Conservation (phyloP, 108 stramenopile species). For the Schizochytrium sp. region DNA sequence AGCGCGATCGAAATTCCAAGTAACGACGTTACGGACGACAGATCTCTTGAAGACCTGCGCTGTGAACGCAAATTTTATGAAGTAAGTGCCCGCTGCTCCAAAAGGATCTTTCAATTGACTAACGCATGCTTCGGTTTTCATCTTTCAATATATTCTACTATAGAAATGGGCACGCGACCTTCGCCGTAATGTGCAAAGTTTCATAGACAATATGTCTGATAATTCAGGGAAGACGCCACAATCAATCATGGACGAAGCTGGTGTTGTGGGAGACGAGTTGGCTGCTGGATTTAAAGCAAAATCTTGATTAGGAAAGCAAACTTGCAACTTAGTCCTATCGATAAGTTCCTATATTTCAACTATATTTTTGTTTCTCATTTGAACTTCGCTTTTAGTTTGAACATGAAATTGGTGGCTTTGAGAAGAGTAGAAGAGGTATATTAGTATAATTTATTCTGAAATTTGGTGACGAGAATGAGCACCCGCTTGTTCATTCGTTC, state of each 20-base stretch:
- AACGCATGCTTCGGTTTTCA: not conserved
- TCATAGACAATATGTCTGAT: not conserved
- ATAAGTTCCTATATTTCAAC: no score
- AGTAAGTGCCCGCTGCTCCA: not conserved
- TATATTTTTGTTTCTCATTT: no score
- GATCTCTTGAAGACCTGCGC: constrained; percentile 9
- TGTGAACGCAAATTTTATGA: constrained; percentile 5
- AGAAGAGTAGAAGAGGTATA: not conserved
- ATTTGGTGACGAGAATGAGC: no score
- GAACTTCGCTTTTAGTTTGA: no score
- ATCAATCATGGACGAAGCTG: not conserved
- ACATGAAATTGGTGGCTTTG: no score
- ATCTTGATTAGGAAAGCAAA: not conserved
- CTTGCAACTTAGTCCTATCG: no score
- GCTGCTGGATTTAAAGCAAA: not conserved
- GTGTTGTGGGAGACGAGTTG: not conserved
- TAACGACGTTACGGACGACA: not conserved
- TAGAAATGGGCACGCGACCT: not conserved
- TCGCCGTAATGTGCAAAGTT: not conserved
- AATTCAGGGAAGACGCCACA: not conserved
- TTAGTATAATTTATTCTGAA: not conserved
- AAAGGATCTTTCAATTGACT: not conserved
- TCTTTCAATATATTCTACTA: not conserved
- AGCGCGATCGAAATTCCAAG: not conserved
- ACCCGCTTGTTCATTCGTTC: no score